Base-by-base conservation (phyloP, 1,139 yeast species). In the Geotrichum bryndzae region DNA sequence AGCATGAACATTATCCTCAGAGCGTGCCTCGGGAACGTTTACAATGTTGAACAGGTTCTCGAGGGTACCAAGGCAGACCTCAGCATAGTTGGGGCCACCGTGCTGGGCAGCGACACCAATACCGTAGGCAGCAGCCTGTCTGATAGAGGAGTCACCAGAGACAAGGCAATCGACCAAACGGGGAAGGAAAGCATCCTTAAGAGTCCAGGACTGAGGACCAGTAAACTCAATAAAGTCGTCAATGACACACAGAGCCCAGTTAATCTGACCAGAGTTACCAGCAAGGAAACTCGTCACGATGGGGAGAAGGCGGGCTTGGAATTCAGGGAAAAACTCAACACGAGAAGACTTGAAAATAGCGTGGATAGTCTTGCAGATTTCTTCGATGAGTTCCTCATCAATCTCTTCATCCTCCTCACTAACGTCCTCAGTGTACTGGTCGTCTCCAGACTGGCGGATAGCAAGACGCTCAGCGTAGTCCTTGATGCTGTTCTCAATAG, bases 371-470 rank as follows among this genome's bases (percentile, higher is more conserved):
- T 88, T 88, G 74, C 87, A 88, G 66, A 91, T 85, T 73, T 92
- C 97, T 69, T 90, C 96, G 64, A 90, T 77, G 60, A 92, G 79
- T 70, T 90, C 96, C 71, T 90, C 97, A 73, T 92, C 97, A 1
- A 96, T 88, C 70, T 84, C 90, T 69, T 89, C 97, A 62, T 88
- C 96, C 63, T 90, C 96, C 65, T 83, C 88, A 31, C 83, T 82
- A 46, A 69, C 66, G 64, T 86, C 92, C 71, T 87, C 92, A 53
- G 85, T 82, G 69, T 83, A 87, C 68, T 86, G 94, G 57, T 81
- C 74, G 27, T 82, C 83, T 64, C 80, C 84, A 63, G 83, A 85
- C 65, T 77, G 80, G 61, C 80, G 81, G 63, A 79, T 80, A 68
- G 87, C 91, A 68, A 87, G 92, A 68, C 98, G 84, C 62, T 82